Evolutionary conservation across 2,329 filamentous ascomycete genomes (phyloP).

Genomic region (Phoma sp.): DNA sequence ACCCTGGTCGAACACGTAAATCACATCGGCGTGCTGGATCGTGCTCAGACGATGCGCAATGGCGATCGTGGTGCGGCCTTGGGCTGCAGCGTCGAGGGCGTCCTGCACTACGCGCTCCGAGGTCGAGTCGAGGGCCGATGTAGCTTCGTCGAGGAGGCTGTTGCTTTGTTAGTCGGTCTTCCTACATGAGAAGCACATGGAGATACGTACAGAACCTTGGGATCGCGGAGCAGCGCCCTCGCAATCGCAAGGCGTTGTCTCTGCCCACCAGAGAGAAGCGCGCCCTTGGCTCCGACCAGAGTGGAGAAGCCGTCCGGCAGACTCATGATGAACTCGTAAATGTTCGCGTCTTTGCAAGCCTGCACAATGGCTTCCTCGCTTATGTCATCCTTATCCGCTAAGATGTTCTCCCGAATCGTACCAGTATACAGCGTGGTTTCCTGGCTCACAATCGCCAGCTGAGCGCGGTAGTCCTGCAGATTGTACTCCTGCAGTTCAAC

Average conservation of each 20-base stretch:
- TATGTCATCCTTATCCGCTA: constrained; percentile 68
- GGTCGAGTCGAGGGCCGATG: constrained; percentile 46
- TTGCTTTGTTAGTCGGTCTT: constrained; percentile 46
- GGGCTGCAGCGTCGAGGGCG: constrained; percentile 80
- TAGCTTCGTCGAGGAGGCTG: constrained; percentile 49
- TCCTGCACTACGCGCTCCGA: constrained; percentile 79
- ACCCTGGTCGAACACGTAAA: constrained; percentile 95
- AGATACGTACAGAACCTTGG: constrained; percentile 81
- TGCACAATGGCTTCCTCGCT: constrained; percentile 74
- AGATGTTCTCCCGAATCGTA: constrained; percentile 85
- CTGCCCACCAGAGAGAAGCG: constrained; percentile 71
- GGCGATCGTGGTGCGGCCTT: constrained; percentile 90
- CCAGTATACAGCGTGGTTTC: constrained; percentile 96
- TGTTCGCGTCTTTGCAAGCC: constrained; percentile 73
- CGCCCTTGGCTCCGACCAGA: constrained; percentile 84
- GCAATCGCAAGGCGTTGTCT: constrained; percentile 97
- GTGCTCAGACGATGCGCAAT: constrained; percentile 92
- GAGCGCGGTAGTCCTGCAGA: constrained; percentile 82
- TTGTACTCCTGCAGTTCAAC: constrained; percentile 79
- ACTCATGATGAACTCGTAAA: constrained; percentile 48
- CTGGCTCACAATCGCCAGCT: constrained; percentile 91
- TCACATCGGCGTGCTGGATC: constrained; percentile 92
- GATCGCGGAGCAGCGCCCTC: constrained; percentile 86
- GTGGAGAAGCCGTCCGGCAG: constrained; percentile 78
- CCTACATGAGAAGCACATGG: constrained; percentile 75